These are phyloP conservation scores for Colletotrichum incanum DNA, from an alignment of 2,329 filamentous ascomycete genomes.

Conservation along the genomic window DNA sequence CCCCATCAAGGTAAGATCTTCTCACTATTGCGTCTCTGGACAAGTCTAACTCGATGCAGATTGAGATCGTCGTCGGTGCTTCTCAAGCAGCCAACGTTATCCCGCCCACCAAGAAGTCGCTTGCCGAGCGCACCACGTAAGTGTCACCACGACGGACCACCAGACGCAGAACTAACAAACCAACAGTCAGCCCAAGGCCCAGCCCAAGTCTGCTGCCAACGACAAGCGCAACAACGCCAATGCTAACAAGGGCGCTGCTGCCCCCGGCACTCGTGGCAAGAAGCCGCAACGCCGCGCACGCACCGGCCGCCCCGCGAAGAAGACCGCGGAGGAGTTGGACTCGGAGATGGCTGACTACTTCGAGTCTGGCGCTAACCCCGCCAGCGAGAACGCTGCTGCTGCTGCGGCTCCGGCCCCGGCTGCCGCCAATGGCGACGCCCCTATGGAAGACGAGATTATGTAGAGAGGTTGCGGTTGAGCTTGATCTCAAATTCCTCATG, in stretches of 20 bases:
- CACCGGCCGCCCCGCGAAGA: slow-evolving; percentile 79
- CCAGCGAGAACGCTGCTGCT: slow-evolving; percentile 61
- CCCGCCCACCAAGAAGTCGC: slow-evolving; percentile 76
- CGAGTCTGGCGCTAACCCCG: slow-evolving; percentile 62
- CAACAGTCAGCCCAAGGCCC: slow-evolving; percentile 73
- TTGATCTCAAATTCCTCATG: slow-evolving; percentile 15
- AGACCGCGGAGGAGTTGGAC: slow-evolving; percentile 96
- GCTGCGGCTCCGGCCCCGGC: slow-evolving; percentile 64
- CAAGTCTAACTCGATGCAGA: slow-evolving; percentile 64
- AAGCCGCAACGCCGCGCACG: slow-evolving; percentile 67
- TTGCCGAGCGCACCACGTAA: slow-evolving; percentile 86
- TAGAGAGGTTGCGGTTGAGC: slow-evolving; percentile 46
- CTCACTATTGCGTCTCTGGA: background rate
- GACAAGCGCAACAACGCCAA: slow-evolving; percentile 74
- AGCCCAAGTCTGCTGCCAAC: slow-evolving; percentile 86
- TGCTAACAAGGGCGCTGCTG: slow-evolving; percentile 58
- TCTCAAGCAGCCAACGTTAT: slow-evolving; percentile 78
- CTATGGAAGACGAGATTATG: slow-evolving; percentile 79
- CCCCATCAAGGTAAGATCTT: slow-evolving; percentile 83
- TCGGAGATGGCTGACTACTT: slow-evolving; percentile 99
- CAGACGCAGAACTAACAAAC: slow-evolving; percentile 47
- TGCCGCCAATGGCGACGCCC: slow-evolving; percentile 66
- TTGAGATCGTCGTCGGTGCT: slow-evolving; percentile 91
- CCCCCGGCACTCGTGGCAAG: slow-evolving; percentile 65
- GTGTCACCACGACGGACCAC: slow-evolving; percentile 53